Evolutionary conservation across 345 rosid species (phyloP).

Genomic region (Mercurialis annua): DNA sequence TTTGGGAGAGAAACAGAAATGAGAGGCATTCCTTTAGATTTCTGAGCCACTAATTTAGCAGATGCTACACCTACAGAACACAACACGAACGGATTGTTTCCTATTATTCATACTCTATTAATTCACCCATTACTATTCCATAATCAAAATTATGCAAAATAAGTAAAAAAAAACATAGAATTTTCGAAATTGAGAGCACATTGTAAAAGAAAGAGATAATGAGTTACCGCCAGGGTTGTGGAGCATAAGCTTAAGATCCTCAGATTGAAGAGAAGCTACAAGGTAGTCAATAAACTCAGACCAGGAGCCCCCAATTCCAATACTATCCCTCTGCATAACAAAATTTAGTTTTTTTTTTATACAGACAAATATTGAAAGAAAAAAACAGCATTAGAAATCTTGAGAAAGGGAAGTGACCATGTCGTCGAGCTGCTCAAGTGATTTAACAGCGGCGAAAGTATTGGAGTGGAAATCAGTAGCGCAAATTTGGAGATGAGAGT

Average conservation of each 20-base stretch:
- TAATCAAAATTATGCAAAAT: neutral
- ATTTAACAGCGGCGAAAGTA: constrained; percentile 62
- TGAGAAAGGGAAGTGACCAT: constrained; percentile 34
- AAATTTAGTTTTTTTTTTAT: neutral
- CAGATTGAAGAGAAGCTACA: constrained; percentile 58
- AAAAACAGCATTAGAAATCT: neutral
- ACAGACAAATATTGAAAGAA: neutral
- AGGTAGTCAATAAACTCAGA: constrained; percentile 74
- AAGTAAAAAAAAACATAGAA: neutral
- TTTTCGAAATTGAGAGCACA: neutral
- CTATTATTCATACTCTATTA: neutral
- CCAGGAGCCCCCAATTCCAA: constrained; percentile 87
- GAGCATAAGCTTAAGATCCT: constrained; percentile 67
- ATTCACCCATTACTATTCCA: neutral
- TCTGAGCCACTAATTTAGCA: constrained; percentile 76
- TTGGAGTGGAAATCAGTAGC: constrained; percentile 60
- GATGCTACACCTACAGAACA: constrained; percentile 40
- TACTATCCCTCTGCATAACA: constrained; percentile 63
- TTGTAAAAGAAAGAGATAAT: neutral
- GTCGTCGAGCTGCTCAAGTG: constrained; percentile 73
- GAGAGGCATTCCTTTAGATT: constrained; percentile 88
- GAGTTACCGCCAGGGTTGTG: constrained; percentile 40
- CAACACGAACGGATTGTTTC: neutral
- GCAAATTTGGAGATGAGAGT: constrained; percentile 46
- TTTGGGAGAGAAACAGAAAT: constrained; percentile 51